Evolutionary conservation across 495 filamentous ascomycete genomes (phyloP), one percentile per base, ranked within the genome.

Genomic region (Podospora fimiseda): DNA sequence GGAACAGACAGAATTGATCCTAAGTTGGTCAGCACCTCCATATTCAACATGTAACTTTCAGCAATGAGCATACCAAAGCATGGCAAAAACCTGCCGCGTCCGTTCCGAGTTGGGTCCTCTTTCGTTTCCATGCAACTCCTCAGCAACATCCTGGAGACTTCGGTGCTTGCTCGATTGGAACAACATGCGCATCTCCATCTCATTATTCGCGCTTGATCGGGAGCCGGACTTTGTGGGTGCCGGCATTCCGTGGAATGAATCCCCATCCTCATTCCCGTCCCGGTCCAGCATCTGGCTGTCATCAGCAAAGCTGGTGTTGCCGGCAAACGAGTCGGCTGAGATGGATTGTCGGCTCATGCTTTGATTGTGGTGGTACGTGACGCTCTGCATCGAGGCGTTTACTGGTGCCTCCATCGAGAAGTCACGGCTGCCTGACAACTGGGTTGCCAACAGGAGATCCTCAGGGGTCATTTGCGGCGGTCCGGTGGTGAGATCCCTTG

Each of bases 21-120:
- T 96, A 64, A 13, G 36, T 36, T n/a, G 11, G 46, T 60, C 20
- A 39, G 15, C 14, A 50, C 21, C 45, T 65, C 50, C 64, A 55
- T 39, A 50, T 22, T 11, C 7, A 21, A 24, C 4, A 9, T 20
- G 20, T 3, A 16, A 1, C n/a, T 7, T 21, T 18, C 2, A 6
- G 14, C 18, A n/a, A 1, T 9, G 21, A 11, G 66, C 78, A 57
- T 81, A 96, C 93, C 93, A 98, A 52, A 95, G 82, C 88, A 98
- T 95, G 13, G 93, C 93, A 66, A 96, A 96, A 20, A 98, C 84
- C 73, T 98, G 93, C 54, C 95, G 91, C 39, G 90, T 88, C 65
- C 94, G 87, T 67, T 98, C 93, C 6, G 92, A 88, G 65, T 90
- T 89, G 13, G 89, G 87, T 0, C 77, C 77, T 23, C 77, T 71